phyloP scores from a whole-genome alignment of 2,329 filamentous ascomycete genomes.

The Botrytis porri region DNA sequence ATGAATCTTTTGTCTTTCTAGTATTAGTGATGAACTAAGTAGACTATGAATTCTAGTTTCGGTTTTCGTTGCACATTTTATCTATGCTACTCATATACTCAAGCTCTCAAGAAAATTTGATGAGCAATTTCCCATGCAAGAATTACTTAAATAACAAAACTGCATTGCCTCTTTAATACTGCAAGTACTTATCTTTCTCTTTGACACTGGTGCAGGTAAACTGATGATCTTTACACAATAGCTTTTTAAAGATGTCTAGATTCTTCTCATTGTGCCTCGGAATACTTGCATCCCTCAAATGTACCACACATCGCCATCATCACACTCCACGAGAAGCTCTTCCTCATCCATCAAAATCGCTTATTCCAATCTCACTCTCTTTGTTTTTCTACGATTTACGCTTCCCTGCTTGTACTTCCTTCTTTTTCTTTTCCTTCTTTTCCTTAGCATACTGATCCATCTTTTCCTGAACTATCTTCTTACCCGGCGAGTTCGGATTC shows the following conservation, averaged over 20 bases:
- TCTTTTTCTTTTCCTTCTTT: too few relatives aligned
- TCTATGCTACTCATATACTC: background rate
- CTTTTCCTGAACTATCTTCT: accelerated
- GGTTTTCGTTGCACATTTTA: background rate
- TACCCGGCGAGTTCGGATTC: background rate
- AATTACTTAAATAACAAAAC: background rate
- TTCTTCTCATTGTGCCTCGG: background rate
- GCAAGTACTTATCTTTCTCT: background rate
- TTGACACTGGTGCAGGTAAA: background rate
- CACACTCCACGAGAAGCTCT: background rate
- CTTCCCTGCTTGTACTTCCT: background rate
- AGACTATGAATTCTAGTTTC: background rate
- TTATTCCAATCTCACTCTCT: background rate
- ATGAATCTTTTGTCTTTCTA: background rate
- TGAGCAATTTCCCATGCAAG: background rate
- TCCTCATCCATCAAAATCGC: too few relatives aligned
- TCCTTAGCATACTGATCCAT: accelerated
- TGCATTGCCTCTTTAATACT: background rate
- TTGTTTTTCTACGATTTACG: background rate
- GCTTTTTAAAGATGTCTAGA: background rate
- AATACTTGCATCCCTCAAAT: accelerated
- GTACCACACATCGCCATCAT: accelerated
- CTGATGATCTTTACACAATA: background rate
- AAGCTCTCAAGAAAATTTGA: background rate
- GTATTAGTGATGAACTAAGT: background rate